phyloP scores from a whole-genome alignment of 352 stramenopile genomes.

The Phytophthora niederhauseri region DNA sequence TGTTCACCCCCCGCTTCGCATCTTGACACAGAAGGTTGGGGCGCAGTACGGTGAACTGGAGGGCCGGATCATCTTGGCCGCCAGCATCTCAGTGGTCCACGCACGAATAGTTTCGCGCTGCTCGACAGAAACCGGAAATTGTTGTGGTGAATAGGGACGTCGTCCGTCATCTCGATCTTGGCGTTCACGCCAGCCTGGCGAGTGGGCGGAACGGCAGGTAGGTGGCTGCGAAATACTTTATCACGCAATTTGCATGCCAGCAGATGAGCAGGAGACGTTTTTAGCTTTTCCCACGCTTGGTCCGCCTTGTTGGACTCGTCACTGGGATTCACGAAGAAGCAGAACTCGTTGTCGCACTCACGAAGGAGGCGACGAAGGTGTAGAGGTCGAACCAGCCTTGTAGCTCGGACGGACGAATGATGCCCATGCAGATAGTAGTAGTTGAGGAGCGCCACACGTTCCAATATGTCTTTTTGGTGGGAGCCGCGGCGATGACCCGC shows the following conservation, averaged over 20 bases:
- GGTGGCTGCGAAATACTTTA: constrained; percentile 3
- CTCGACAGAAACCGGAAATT: constrained; percentile 9
- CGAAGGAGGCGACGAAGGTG: constrained; percentile 4
- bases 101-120: constrained; percentile 1
- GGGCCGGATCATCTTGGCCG: constrained; percentile 5
- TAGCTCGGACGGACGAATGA: background rate
- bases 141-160: constrained; percentile 8
- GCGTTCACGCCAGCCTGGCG: constrained; percentile 2
- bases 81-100: background rate
- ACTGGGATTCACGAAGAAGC: constrained; percentile 1
- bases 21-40: constrained; percentile 12
- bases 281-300: constrained; percentile 4
- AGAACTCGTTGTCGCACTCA: constrained; percentile 11
- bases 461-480: background rate
- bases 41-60: constrained; percentile 12
- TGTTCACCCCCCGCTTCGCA: constrained; percentile 5
- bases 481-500: background rate
- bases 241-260: constrained; percentile 3
- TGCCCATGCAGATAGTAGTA: constrained; percentile 2
- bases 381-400: background rate
- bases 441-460: background rate
- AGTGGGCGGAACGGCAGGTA: constrained; percentile 3
- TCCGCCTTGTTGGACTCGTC: constrained; percentile 4
- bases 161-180: constrained; percentile 9
- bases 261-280: background rate